Conservation (phyloP, 140 eudicot species). For the Bidens hawaiensis region DNA sequence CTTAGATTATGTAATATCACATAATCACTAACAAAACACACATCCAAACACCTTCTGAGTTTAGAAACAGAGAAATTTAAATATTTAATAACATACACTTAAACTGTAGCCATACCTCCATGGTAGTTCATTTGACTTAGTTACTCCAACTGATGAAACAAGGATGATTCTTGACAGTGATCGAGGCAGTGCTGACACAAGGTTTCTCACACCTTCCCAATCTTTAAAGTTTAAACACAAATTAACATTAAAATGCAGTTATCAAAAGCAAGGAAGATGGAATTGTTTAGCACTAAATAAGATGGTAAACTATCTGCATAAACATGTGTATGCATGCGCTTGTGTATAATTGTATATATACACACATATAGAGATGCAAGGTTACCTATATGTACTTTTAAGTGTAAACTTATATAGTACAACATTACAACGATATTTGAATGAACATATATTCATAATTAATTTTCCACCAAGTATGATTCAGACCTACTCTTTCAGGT, state of each 20-base stretch:
- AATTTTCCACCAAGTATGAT: constrained; percentile 12
- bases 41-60: constrained; percentile 12
- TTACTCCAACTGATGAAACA: constrained; percentile 95
- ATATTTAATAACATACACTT: not conserved
- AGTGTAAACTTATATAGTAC: constrained; percentile 3
- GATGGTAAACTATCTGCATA: constrained; percentile 8
- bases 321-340: not conserved
- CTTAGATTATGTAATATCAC: not conserved
- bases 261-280: not conserved
- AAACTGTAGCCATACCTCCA: constrained; percentile 66
- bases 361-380: not conserved
- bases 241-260: not conserved
- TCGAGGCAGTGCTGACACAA: constrained; percentile 65
- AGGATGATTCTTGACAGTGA: constrained; percentile 76
- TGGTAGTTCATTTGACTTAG: constrained; percentile 88
- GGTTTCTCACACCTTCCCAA: constrained; percentile 95
- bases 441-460: not conserved
- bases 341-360: not conserved
- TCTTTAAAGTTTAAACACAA: constrained; percentile 53
- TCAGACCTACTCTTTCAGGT: constrained; percentile 93
- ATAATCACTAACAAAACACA: not conserved
- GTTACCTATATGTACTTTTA: constrained; percentile 4
- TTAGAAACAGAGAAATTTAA: not conserved
- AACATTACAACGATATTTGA: not conserved
- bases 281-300: constrained; percentile 8